phyloP scores from a whole-genome alignment of 441 rosid species.

The Erodium texanum region DNA sequence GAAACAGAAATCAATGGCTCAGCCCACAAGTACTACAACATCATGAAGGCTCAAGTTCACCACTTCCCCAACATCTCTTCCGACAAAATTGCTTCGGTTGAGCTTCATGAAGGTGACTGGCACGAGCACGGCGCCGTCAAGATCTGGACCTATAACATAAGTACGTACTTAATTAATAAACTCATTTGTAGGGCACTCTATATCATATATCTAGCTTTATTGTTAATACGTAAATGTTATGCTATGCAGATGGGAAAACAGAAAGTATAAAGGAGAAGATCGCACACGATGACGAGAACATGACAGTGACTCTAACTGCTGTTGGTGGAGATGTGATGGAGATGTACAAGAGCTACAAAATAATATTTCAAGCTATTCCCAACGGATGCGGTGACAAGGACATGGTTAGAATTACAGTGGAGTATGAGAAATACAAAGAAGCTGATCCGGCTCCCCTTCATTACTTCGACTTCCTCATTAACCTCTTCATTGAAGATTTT shows the following conservation, averaged over 20 bases:
- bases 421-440: background rate
- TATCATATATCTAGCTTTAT: too few species aligned
- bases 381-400: background rate
- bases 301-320: background rate
- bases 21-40: conserved; percentile 18
- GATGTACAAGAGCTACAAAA: background rate
- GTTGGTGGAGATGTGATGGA: background rate
- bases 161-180: background rate
- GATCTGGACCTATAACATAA: background rate
- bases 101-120: conserved; percentile 18
- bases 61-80: conserved; percentile 21
- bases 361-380: background rate
- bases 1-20: conserved; percentile 13
- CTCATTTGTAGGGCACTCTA: too few species aligned
- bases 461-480: background rate
- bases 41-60: conserved; percentile 16
- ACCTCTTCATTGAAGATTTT: conserved; percentile 1
- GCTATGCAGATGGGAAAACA: background rate
- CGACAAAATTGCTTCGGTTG: conserved; percentile 14
- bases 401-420: background rate
- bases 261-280: background rate
- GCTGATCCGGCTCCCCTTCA: background rate
- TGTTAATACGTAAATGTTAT: background rate
- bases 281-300: background rate
- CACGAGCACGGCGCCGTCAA: background rate